These are phyloP conservation scores for Quercus cerris DNA, from an alignment of 306 rosid species.

Conservation along the genomic window DNA sequence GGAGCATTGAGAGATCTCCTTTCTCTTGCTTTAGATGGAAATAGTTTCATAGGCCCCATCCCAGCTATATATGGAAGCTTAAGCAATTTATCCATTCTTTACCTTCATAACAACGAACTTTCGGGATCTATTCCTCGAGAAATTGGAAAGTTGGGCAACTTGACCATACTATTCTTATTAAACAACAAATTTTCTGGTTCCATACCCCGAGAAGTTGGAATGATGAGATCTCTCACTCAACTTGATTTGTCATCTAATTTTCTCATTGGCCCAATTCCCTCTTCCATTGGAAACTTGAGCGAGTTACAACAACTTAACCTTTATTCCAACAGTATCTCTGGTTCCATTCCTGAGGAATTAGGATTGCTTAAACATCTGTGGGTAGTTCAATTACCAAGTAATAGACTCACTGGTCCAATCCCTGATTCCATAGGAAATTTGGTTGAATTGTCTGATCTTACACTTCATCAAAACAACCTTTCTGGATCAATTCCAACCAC, in stretches of 20 bases:
- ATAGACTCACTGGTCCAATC: no score
- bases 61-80: neutral
- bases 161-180: neutral
- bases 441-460: no score
- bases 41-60: neutral
- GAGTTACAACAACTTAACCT: neutral
- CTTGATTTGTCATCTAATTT: constrained; percentile 13
- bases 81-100: neutral
- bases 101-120: neutral
- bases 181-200: constrained; percentile 2
- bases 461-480: neutral
- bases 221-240: neutral
- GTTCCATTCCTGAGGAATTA: no score
- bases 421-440: no score
- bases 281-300: constrained; percentile 24
- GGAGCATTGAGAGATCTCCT: neutral
- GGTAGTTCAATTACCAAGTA: no score
- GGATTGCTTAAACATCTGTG: no score
- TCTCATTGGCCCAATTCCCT: constrained; percentile 17
- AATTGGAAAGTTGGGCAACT: constrained; percentile 26
- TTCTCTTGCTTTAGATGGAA: rapidly evolving
- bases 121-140: neutral
- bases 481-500: constrained; percentile 5
- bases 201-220: constrained; percentile 32
- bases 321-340: constrained; percentile 14